Base-by-base conservation (phyloP, 179 eudicot species). In the Silene coronaria region DNA sequence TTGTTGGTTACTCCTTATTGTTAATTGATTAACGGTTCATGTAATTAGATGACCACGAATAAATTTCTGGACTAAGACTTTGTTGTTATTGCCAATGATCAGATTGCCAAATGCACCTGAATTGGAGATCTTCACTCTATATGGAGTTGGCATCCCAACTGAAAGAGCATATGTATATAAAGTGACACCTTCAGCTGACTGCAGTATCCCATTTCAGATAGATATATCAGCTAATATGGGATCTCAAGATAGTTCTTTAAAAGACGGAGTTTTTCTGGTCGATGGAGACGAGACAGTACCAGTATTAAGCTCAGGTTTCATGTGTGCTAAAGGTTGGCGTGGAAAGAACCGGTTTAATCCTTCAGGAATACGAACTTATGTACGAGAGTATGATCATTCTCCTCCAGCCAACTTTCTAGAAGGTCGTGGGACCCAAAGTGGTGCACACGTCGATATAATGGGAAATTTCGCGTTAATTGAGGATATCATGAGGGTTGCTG, bases 51-150 rank as follows among this genome's bases (percentile, higher is more conserved):
- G 51, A 45, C 51, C 51, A 45, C 2, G 8, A 45, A 45, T 11
- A 10, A 12, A 2, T 45, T 45, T 58, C 6, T 6, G 67, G 28
- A 22, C 55, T 67, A 19, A 67, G 55, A 14, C 24, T 22, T 53
- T 62, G 13, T 30, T 26, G 55, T 21, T 34, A 32, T 34, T 8
- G 14, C 53, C 48, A 46, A 73, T 22, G 79, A 74, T 67, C 88
- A 94, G 98, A 81, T 87, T 94, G 72, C 98, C 98, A 66, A 86
- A 88, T 81, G 98, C 98, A 59, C 95, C 97, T 1, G 95, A 90
- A 17, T 86, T 94, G 98, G 97, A 94, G 78, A 90, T 94, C 28
- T 90, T 82, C 78, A 86, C 96, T 2, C 85, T 95, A 77, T 95
- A 95, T 72, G 99, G 99, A 64, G 97, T 92, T 9, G 99, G 99